Percentiles rank a stretch among this genome's conserved stretches.
Evolutionary conservation across 129 eudicot species (phyloP).

Genomic region (Solidago caesia): DNA sequence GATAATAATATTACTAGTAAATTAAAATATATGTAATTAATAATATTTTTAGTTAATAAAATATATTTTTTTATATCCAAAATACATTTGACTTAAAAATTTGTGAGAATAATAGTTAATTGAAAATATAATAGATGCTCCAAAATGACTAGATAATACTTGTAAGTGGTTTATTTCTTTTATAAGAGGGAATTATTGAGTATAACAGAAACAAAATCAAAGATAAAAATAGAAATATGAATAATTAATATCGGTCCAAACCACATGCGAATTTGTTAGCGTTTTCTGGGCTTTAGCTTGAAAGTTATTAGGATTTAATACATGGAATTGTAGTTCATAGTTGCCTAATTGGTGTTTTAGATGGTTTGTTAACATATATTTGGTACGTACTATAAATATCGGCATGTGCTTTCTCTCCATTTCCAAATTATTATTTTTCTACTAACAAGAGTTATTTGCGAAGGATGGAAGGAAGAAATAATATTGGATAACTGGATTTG

Average conservation of each 20-base stretch:
- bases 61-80: no score
- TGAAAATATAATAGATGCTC: no score
- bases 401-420: background rate
- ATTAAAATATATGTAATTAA: no score
- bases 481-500: no score
- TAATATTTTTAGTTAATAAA: no score
- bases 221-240: background rate
- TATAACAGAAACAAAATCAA: background rate
- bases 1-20: no score
- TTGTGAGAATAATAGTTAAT: no score
- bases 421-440: background rate
- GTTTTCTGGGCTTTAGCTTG: background rate
- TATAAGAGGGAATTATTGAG: background rate
- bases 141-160: no score
- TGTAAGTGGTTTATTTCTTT: background rate
- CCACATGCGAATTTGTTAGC: background rate
- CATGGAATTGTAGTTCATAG: background rate
- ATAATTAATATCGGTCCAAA: background rate
- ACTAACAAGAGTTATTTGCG: background rate
- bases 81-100: no score
- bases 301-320: background rate
- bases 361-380: slow-evolving; percentile 7
- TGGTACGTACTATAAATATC: slow-evolving; percentile 8
- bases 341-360: slow-evolving; percentile 19
- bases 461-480: no score